phyloP scores from a whole-genome alignment of 768 basidiomycete species.

The Pisolithus albus region DNA sequence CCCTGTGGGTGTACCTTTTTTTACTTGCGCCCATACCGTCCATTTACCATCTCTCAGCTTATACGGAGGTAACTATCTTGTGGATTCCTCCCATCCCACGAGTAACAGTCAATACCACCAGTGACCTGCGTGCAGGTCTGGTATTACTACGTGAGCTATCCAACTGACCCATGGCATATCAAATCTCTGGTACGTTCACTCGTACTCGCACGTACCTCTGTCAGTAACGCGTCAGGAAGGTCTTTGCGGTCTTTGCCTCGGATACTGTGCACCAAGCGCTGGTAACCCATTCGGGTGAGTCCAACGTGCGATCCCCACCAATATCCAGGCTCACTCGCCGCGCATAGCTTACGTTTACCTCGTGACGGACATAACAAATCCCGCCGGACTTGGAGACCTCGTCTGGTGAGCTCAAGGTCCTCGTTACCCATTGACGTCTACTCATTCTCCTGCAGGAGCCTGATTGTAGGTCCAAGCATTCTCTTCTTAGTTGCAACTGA shows the following conservation, averaged over 20 bases:
- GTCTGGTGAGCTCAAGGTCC: slow-evolving; percentile 34
- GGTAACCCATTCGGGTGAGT: slow-evolving; percentile 45
- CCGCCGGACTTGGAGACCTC: slow-evolving; percentile 22
- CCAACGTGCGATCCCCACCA: neutral
- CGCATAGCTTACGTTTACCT: slow-evolving; percentile 42
- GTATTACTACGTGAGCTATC: slow-evolving; percentile 46
- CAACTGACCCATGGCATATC: slow-evolving; percentile 43
- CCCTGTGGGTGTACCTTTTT: slow-evolving; percentile 33
- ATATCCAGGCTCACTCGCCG: neutral
- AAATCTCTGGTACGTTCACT: slow-evolving; percentile 36
- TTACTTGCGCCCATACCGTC: neutral
- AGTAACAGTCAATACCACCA: slow-evolving; percentile 16
- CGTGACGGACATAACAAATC: slow-evolving; percentile 35
- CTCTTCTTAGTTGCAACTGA: neutral
- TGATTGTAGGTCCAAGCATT: slow-evolving; percentile 10
- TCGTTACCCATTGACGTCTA: neutral
- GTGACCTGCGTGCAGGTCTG: slow-evolving; percentile 51
- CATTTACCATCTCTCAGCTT: slow-evolving; percentile 27
- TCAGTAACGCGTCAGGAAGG: slow-evolving; percentile 28
- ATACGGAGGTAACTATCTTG: slow-evolving; percentile 39
- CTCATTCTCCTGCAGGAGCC: slow-evolving; percentile 15
- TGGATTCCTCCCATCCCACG: neutral
- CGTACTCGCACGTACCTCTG: neutral
- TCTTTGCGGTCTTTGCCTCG: slow-evolving; percentile 39
- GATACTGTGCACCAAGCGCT: slow-evolving; percentile 50